A percentile compares a stretch with the other conserved stretches of the same genome.
phyloP scores from a whole-genome alignment of 176 grass and related monocot genomes.

The Paspalum vaginatum region DNA sequence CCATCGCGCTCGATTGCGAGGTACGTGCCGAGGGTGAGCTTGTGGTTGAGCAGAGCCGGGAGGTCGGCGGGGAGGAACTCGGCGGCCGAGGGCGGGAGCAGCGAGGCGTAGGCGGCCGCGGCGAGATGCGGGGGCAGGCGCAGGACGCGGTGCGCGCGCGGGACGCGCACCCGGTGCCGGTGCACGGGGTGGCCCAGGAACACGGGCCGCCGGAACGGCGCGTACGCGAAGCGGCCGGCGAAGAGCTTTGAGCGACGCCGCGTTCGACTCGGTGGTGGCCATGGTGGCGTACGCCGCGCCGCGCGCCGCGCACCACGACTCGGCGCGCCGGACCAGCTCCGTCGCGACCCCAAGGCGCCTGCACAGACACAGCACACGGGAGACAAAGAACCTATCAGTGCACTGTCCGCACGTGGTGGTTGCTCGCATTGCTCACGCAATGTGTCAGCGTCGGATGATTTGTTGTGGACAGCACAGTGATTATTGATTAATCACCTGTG shows the following conservation, averaged over 20 bases:
- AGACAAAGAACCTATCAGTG: neutral
- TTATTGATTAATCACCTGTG: conserved; percentile 52
- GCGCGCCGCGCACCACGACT: conserved; percentile 54
- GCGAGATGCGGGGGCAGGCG: conserved; percentile 55
- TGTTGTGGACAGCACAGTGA: neutral
- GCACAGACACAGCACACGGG: neutral
- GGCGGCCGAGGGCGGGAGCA: conserved; percentile 42
- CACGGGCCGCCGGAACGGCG: conserved; percentile 63
- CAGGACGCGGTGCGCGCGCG: conserved; percentile 49
- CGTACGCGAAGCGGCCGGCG: conserved; percentile 59
- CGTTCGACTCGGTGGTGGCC: conserved; percentile 69
- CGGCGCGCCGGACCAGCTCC: conserved; percentile 55
- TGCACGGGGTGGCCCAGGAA: conserved; percentile 79
- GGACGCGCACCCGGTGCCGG: conserved; percentile 46
- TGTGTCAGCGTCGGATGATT: neutral
- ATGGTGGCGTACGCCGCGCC: conserved; percentile 71
- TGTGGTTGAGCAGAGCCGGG: conserved; percentile 61
- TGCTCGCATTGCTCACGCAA: conserved; percentile 15
- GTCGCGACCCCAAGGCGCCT: conserved; percentile 71
- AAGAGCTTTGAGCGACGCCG: conserved; percentile 77
- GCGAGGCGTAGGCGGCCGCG: conserved; percentile 46
- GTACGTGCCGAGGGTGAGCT: conserved; percentile 69
- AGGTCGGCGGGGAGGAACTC: conserved; percentile 79
- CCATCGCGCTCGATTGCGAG: conserved; percentile 53
- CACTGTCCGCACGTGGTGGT: neutral